Evolutionary conservation across 306 rosid species (phyloP).

Genomic region (Pterocarpus macrocarpus): DNA sequence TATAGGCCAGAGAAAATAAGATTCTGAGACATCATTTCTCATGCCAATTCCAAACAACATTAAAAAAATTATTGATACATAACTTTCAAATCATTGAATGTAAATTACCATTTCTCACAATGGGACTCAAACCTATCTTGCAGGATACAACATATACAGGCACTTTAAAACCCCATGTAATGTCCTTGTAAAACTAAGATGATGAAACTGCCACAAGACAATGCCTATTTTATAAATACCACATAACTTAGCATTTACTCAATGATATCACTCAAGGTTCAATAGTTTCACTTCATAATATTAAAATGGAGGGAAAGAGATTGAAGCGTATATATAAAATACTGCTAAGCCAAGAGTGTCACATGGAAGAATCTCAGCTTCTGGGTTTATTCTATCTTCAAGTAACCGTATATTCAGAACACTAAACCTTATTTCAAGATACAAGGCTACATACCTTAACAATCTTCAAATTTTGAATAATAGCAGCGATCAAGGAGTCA

Average conservation of each 20-base stretch:
- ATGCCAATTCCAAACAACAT: constrained; percentile 44
- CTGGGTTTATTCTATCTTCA: neutral
- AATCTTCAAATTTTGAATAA: constrained; percentile 83
- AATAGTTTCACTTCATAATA: constrained; percentile 8
- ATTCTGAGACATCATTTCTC: constrained; percentile 59
- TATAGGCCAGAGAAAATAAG: constrained; percentile 70
- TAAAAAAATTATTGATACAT: constrained; percentile 33
- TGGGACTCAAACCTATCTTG: neutral
- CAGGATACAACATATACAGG: constrained; percentile 8
- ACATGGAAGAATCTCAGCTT: constrained; percentile 24
- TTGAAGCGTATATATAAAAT: constrained; percentile 6
- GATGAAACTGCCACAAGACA: constrained; percentile 33
- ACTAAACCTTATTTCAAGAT: constrained; percentile 33
- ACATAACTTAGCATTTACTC: constrained; percentile 1
- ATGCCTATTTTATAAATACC: constrained; percentile 20
- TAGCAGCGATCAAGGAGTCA: constrained; percentile 74
- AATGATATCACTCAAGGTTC: constrained; percentile 27
- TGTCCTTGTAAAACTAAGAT: constrained; percentile 5
- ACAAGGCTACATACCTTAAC: constrained; percentile 68
- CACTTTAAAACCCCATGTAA: constrained; percentile 29
- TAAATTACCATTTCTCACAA: constrained; percentile 11
- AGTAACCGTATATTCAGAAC: constrained; percentile 40
- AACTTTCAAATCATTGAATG: constrained; percentile 35
- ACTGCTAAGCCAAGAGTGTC: constrained; percentile 16
- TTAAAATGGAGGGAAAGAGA: constrained; percentile 7